Percentiles rank a stretch among this genome's conserved stretches.
Conservation (phyloP, 768 basidiomycete species). For the Hydnomerulius pinastri region DNA sequence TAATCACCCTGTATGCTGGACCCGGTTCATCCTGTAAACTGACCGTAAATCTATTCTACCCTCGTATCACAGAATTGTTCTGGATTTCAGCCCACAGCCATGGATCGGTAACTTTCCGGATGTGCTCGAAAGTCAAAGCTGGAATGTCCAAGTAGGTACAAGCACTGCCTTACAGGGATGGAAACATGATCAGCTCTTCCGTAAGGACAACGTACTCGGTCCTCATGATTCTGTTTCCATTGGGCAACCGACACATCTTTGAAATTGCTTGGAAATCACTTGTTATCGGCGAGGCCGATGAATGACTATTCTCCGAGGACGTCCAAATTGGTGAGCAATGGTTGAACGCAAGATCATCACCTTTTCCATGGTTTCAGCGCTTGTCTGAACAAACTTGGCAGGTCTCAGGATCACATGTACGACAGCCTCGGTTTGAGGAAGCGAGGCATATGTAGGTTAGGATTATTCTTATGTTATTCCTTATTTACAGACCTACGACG, state of each 20-base stretch:
- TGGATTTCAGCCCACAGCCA: neutral
- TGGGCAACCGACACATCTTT: conserved; percentile 13
- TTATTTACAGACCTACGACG: too few relatives aligned
- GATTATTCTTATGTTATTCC: too few relatives aligned
- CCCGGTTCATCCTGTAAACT: conserved; percentile 34
- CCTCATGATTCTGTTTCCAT: conserved; percentile 13
- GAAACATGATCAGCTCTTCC: conserved; percentile 18
- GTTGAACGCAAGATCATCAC: neutral
- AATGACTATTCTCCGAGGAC: conserved; percentile 25
- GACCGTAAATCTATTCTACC: conserved; percentile 21
- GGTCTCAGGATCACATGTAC: conserved; percentile 17
- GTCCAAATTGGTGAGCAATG: conserved; percentile 1
- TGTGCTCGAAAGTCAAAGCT: neutral
- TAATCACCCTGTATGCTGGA: conserved; percentile 30
- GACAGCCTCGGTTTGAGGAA: neutral
- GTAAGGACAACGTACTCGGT: conserved; percentile 19
- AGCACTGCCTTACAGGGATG: conserved; percentile 23
- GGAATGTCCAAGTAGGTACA: neutral
- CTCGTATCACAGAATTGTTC: conserved; percentile 23
- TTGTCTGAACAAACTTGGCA: conserved; percentile 14
- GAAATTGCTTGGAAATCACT: conserved; percentile 16
- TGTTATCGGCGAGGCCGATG: conserved; percentile 19
- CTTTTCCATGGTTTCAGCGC: neutral
- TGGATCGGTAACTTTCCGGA: neutral
- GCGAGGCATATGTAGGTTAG: too few relatives aligned